Percentiles rank a stretch among this genome's conserved stretches.
These are phyloP conservation scores for Penicillium roqueforti DNA, from an alignment of 495 filamentous ascomycete species.

Conservation along the genomic window DNA sequence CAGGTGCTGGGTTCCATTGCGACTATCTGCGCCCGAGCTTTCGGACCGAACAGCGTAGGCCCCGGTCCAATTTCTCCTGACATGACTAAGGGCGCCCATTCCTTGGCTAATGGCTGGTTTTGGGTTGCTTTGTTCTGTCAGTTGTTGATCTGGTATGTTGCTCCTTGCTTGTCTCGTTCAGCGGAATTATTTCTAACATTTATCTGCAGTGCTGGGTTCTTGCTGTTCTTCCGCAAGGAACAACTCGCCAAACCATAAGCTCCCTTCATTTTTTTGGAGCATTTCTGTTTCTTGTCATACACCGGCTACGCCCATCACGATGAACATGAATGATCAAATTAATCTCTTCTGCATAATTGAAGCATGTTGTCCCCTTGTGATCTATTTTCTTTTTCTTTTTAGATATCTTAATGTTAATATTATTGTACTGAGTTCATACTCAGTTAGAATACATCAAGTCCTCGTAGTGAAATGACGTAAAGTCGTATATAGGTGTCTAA, in stretches of 20 bases:
- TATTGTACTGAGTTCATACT: not conserved
- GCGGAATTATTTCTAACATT: constrained; percentile 6
- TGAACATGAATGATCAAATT: constrained; percentile 3
- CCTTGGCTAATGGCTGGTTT: constrained; percentile 56
- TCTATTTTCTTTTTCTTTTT: not conserved
- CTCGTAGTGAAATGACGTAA: not conserved
- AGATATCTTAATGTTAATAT: not conserved
- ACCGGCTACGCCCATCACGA: not conserved
- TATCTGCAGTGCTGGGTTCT: constrained; percentile 51
- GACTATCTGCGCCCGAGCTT: constrained; percentile 45
- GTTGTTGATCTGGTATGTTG: constrained; percentile 51
- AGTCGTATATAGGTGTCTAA: not conserved
- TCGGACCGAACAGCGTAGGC: constrained; percentile 42
- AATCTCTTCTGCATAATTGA: constrained; percentile 4
- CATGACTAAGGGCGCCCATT: constrained; percentile 34
- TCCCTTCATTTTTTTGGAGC: not conserved
- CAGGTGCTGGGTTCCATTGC: constrained; percentile 49
- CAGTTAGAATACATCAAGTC: not conserved
- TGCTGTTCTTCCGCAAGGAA: constrained; percentile 67
- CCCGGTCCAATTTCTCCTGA: constrained; percentile 45
- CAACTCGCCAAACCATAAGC: constrained; percentile 58
- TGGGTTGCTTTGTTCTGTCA: constrained; percentile 63
- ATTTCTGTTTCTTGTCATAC: not conserved
- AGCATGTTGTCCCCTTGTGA: constrained; percentile 1
- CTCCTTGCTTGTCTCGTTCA: not conserved